Conservation (phyloP, 257 asterid genomes). For the Petrea volubilis region DNA sequence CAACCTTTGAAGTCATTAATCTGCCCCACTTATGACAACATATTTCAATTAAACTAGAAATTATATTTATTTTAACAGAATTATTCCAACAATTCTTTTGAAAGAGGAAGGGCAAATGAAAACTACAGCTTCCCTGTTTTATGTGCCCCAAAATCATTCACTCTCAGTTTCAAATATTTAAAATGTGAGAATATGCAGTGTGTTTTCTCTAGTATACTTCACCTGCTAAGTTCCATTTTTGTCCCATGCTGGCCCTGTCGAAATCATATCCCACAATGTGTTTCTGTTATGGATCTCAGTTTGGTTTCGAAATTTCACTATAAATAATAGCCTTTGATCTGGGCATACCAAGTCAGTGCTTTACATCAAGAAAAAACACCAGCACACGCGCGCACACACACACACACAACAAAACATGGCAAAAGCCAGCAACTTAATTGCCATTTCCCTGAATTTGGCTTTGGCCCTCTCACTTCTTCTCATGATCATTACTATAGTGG, state of each 20-base stretch:
- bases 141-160: too few relatives aligned
- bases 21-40: too few relatives aligned
- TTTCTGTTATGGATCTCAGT: background rate
- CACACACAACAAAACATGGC: constrained; percentile 31
- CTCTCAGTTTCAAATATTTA: too few relatives aligned
- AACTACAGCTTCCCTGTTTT: too few relatives aligned
- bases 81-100: background rate
- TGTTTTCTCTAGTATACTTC: too few relatives aligned
- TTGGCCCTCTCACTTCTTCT: constrained; percentile 23
- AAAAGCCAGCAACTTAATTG: constrained; percentile 18
- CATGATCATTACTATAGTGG: constrained; percentile 20
- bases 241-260: constrained; percentile 10
- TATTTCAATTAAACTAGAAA: too few relatives aligned
- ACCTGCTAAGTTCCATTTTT: background rate
- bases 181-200: too few relatives aligned
- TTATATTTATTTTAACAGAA: too few relatives aligned
- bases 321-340: background rate
- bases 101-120: background rate
- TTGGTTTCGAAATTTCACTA: background rate
- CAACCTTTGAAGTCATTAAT: too few relatives aligned
- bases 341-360: too few relatives aligned
- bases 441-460: constrained; percentile 17
- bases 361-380: too few relatives aligned
- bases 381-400: too few relatives aligned
- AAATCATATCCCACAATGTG: background rate